Conservation (phyloP, 2,329 filamentous ascomycete species). For the Ascochyta clinopodiicola region DNA sequence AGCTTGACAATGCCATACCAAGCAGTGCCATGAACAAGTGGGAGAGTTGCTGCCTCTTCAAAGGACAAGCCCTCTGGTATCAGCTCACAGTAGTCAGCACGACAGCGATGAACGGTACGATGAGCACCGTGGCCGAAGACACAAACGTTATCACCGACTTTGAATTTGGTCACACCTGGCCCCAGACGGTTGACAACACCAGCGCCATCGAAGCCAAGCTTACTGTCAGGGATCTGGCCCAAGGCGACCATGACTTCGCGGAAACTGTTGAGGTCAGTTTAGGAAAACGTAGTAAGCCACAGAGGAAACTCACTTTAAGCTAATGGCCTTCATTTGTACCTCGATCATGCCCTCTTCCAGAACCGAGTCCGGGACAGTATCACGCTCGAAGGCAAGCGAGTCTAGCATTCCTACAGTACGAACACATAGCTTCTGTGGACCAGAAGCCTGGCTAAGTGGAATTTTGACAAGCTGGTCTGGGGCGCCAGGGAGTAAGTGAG, state of each 20-base stretch:
- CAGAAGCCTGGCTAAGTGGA: not conserved
- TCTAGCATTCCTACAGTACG: not conserved
- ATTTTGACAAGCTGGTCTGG: not conserved
- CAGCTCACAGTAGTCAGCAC: not conserved
- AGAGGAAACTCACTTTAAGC: not conserved
- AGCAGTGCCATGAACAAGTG: not conserved
- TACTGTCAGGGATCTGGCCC: slow-evolving; percentile 1
- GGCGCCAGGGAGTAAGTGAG: not conserved
- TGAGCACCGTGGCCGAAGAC: not conserved
- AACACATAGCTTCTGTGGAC: not conserved
- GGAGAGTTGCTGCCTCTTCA: slow-evolving; percentile 17
- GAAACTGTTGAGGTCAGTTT: slow-evolving; percentile 6
- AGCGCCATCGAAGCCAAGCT: slow-evolving; percentile 20
- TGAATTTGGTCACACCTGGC: not conserved
- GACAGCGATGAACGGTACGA: not conserved
- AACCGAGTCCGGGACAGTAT: not conserved
- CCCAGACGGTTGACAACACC: slow-evolving; percentile 16
- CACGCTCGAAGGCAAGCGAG: not conserved
- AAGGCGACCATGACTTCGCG: slow-evolving; percentile 17
- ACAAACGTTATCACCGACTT: not conserved
- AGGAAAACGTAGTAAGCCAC: not conserved
- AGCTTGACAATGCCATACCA: slow-evolving; percentile 28
- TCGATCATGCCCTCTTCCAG: not conserved
- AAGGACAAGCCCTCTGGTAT: slow-evolving; percentile 23
- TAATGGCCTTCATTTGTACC: not conserved